Evolutionary conservation across 768 basidiomycete genomes (phyloP).

Genomic region (Termitomyces sp.): DNA sequence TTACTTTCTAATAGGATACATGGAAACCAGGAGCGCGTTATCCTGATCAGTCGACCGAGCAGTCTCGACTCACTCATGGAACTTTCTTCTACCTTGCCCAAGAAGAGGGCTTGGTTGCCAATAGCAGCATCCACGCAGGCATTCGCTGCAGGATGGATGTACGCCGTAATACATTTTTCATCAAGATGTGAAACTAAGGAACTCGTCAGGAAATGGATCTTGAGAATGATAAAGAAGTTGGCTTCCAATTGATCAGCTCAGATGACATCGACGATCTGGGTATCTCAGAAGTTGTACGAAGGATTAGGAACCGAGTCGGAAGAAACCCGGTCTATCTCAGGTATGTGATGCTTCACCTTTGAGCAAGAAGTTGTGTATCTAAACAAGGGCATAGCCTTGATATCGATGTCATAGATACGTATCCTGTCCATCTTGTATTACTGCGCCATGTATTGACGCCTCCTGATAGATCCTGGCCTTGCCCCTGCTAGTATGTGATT

Average conservation of each 20-base stretch:
- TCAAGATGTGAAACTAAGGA: slow-evolving; percentile 15
- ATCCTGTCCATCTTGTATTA: not conserved
- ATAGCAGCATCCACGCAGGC: slow-evolving; percentile 81
- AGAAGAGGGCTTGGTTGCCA: slow-evolving; percentile 71
- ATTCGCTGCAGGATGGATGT: slow-evolving; percentile 68
- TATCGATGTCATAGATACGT: slow-evolving; percentile 72
- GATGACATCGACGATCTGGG: slow-evolving; percentile 85
- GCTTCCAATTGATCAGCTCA: slow-evolving; percentile 73
- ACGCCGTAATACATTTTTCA: slow-evolving; percentile 14
- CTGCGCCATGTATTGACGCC: not conserved
- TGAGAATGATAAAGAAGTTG: slow-evolving; percentile 62
- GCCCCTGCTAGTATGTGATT: slow-evolving; percentile 67
- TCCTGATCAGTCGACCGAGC: slow-evolving; percentile 50
- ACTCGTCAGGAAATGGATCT: slow-evolving; percentile 55
- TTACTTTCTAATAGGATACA: slow-evolving; percentile 44
- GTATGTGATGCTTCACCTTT: slow-evolving; percentile 22
- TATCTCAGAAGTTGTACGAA: slow-evolving; percentile 57
- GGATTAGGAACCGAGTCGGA: slow-evolving; percentile 70
- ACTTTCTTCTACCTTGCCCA: slow-evolving; percentile 81
- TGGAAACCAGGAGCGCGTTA: slow-evolving; percentile 40
- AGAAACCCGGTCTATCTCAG: slow-evolving; percentile 74
- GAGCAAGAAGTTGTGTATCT: not conserved
- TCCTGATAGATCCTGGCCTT: slow-evolving; percentile 54
- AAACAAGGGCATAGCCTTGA: slow-evolving; percentile 46
- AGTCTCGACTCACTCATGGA: slow-evolving; percentile 74